phyloP scores from a whole-genome alignment of 495 filamentous ascomycete species.

The Trichodelitschia bisporula region DNA sequence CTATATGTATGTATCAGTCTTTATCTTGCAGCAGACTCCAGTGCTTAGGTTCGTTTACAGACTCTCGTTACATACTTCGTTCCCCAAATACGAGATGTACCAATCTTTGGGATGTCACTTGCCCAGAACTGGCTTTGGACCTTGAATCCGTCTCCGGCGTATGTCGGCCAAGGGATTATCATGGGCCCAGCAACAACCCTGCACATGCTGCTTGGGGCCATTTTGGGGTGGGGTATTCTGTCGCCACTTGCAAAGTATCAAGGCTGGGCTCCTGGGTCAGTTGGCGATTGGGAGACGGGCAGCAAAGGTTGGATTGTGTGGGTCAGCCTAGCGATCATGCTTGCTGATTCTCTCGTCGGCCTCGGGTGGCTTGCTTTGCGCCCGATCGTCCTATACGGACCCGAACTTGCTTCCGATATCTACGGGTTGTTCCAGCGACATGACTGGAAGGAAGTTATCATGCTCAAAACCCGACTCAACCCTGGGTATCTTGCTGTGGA shows the following conservation, averaged over 20 bases:
- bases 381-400: slow-evolving; percentile 24
- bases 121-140: slow-evolving; percentile 82
- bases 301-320: slow-evolving; percentile 98
- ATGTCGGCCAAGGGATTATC: slow-evolving; percentile 71
- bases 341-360: slow-evolving; percentile 75
- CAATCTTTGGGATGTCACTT: slow-evolving; percentile 52
- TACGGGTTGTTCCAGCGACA: slow-evolving; percentile 9
- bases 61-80: slow-evolving; percentile 86
- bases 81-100: slow-evolving; percentile 59
- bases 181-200: slow-evolving; percentile 79
- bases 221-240: slow-evolving; percentile 77
- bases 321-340: slow-evolving; percentile 87
- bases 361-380: slow-evolving; percentile 55
- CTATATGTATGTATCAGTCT: slow-evolving; percentile 19
- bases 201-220: slow-evolving; percentile 83
- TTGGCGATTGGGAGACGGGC: slow-evolving; percentile 68
- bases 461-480: slow-evolving; percentile 6
- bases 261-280: slow-evolving; percentile 74
- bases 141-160: slow-evolving; percentile 83
- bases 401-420: slow-evolving; percentile 13
- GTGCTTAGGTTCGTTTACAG: slow-evolving; percentile 14
- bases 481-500: slow-evolving; percentile 10
- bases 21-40: background rate
- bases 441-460: slow-evolving; percentile 9
- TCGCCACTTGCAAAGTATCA: slow-evolving; percentile 65